Conservation (phyloP, 352 stramenopile genomes). For the Blastocystis sp. region DNA sequence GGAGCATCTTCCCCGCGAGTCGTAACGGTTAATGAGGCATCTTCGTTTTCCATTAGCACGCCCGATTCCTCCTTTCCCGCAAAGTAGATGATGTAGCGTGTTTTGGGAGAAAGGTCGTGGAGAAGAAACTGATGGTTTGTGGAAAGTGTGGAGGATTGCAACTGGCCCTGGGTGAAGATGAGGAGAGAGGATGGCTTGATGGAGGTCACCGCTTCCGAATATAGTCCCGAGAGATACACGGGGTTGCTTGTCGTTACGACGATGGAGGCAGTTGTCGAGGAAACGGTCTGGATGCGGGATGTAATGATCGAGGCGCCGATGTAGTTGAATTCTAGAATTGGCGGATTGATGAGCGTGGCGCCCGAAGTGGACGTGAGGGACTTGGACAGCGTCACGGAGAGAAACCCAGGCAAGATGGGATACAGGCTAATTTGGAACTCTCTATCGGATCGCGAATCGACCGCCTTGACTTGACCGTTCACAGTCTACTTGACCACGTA, state of each 20-base stretch:
- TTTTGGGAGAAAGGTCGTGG: not conserved
- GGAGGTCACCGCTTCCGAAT: not conserved
- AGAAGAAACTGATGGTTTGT: not conserved
- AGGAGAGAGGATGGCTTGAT: not conserved
- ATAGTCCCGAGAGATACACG: not conserved
- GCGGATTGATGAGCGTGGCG: constrained; percentile 15
- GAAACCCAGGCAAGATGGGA: not conserved
- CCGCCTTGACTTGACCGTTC: not conserved
- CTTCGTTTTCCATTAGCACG: not conserved
- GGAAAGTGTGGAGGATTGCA: not conserved
- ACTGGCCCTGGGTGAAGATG: constrained; percentile 2
- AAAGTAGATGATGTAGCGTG: constrained; percentile 9
- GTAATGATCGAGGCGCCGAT: constrained; percentile 15
- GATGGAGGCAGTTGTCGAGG: not conserved
- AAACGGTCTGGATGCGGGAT: not conserved
- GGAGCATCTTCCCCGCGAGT: not conserved
- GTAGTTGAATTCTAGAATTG: constrained; percentile 46
- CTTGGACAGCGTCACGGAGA: constrained; percentile 34
- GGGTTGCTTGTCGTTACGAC: constrained; percentile 8
- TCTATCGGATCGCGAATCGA: not conserved
- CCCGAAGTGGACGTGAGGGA: not conserved
- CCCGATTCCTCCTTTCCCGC: constrained; percentile 28
- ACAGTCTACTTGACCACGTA: not conserved
- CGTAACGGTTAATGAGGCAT: not conserved
- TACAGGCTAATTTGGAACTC: not conserved